Percentiles rank a stretch among this genome's conserved stretches.
These are phyloP conservation scores for Magnusiomyces tetraspermus DNA, from an alignment of 1,139 yeast species.

Conservation along the genomic window DNA sequence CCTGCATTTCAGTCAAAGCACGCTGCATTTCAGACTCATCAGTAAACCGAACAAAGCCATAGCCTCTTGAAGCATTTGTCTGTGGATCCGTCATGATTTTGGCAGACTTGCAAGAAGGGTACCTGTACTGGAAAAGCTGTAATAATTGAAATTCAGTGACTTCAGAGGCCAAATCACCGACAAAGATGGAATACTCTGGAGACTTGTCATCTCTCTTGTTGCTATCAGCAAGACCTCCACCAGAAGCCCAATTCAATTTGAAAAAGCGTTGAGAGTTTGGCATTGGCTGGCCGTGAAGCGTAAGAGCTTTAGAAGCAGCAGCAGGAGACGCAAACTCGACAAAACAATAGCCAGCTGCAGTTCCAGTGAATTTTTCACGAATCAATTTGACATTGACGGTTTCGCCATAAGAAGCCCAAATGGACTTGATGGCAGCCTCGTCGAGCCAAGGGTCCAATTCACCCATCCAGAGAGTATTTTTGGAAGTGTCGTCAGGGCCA, in stretches of 20 bases:
- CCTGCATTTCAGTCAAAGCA: slow-evolving; percentile 78
- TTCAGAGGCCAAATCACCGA: slow-evolving; percentile 74
- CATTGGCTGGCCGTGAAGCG: slow-evolving; percentile 58
- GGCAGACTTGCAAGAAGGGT: slow-evolving; percentile 71
- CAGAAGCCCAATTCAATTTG: slow-evolving; percentile 82
- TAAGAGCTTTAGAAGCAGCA: slow-evolving; percentile 57
- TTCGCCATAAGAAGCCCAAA: slow-evolving; percentile 55
- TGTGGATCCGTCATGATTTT: slow-evolving; percentile 78
- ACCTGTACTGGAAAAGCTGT: slow-evolving; percentile 60
- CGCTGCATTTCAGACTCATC: slow-evolving; percentile 62
- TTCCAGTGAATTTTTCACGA: slow-evolving; percentile 39
- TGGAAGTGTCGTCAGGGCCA: slow-evolving; percentile 10
- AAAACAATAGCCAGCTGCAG: slow-evolving; percentile 75
- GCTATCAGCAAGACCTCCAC: slow-evolving; percentile 40
- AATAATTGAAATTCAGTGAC: slow-evolving; percentile 64
- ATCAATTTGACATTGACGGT: slow-evolving; percentile 51
- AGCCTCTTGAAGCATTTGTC: slow-evolving; percentile 71
- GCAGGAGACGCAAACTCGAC: slow-evolving; percentile 64
- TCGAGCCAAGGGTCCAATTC: slow-evolving; percentile 84
- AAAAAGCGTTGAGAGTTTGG: slow-evolving; percentile 55
- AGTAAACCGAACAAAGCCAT: slow-evolving; percentile 82
- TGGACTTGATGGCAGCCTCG: slow-evolving; percentile 52
- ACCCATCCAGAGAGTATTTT: slow-evolving; percentile 75
- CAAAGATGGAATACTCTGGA: slow-evolving; percentile 66
- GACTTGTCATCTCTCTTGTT: slow-evolving; percentile 31